Evolutionary conservation across 306 rosid genomes (phyloP), one percentile per base, ranked within the genome.

Genomic region (Acmispon strigosus): DNA sequence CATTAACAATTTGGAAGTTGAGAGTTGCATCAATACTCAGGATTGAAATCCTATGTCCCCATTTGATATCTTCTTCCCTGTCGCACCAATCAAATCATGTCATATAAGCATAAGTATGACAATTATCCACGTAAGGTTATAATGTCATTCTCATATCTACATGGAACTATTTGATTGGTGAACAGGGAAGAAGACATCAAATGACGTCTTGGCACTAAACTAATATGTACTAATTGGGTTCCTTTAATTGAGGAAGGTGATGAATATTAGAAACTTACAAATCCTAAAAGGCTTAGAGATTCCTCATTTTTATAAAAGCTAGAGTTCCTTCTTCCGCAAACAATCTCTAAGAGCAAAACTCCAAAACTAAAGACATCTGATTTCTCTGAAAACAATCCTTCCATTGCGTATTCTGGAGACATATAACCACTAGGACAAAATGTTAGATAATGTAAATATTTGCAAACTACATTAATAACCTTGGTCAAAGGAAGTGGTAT

Each of bases 291-390:
- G 53, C 27, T 75, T 0, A 47, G 59, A 48, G 17, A 29, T 36
- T 27, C 12, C 2, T 69, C 74, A 48, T 32, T 4, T 0, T 80
- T 66, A 27, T 41, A 55, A 41, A 64, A 70, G 36, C 77, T 69
- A 12, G 80, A 55, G 74, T 62, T 80, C 50, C 39, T 32, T 80
- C 36, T 80, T 10, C 80, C 74, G 41, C 70, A 62, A 13, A 70
- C 4, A 14, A 80, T 75, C 73, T 80, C 80, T n/a, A 75, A 34
- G 4, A 80, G 3, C 62, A 62, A 75, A 54, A 75, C 84, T 5
- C 80, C 74, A 62, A 75, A 80, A 22, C 80, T 75, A 18, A 80
- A 80, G 1, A 80, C 84, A 57, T 80, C 74, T 4, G 84, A 69
- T 56, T 75, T 80, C 19, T 80, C 77, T 0, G 65, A 80, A 56